These are phyloP conservation scores for Pochonia chlamydosporia DNA, from an alignment of 2,329 filamentous ascomycete genomes.

Conservation along the genomic window DNA sequence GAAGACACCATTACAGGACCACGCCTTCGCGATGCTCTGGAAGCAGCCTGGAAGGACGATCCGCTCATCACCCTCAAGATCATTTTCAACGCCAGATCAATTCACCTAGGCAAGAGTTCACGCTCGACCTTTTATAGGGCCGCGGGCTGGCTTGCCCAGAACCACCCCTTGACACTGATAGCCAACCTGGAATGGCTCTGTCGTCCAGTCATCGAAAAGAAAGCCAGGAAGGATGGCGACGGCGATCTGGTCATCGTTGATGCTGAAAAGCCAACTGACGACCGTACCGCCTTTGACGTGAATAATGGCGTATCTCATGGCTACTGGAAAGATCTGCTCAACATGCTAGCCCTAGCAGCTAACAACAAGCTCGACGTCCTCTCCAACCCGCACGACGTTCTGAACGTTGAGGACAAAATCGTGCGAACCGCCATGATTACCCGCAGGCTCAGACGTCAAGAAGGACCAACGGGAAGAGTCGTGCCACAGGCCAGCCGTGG, in stretches of 20 bases:
- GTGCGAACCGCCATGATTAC: conserved; percentile 8
- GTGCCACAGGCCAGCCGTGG: neutral
- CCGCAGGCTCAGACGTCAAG: conserved; percentile 3
- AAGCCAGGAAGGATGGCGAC: conserved; percentile 31
- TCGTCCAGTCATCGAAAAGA: conserved; percentile 50
- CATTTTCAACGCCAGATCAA: conserved; percentile 56
- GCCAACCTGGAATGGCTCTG: conserved; percentile 49
- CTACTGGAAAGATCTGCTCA: conserved; percentile 58
- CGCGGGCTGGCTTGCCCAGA: conserved; percentile 48
- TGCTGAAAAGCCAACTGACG: conserved; percentile 26
- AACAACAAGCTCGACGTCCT: conserved; percentile 39
- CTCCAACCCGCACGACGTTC: conserved; percentile 31
- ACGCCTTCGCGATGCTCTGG: conserved; percentile 35
- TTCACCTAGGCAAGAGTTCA: conserved; percentile 52
- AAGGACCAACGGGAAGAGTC: neutral
- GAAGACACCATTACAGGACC: conserved; percentile 31
- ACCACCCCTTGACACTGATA: conserved; percentile 49
- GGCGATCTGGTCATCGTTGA: conserved; percentile 29
- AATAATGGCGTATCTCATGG: conserved; percentile 47
- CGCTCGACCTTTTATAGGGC: conserved; percentile 43
- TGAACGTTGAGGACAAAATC: conserved; percentile 30
- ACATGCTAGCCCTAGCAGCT: conserved; percentile 46
- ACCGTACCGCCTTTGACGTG: conserved; percentile 32
- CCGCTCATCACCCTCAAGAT: conserved; percentile 47
- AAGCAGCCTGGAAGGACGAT: conserved; percentile 43